These are phyloP conservation scores for Trichoderma citrinoviride DNA, from an alignment of 2,329 filamentous ascomycete species.

Conservation along the genomic window DNA sequence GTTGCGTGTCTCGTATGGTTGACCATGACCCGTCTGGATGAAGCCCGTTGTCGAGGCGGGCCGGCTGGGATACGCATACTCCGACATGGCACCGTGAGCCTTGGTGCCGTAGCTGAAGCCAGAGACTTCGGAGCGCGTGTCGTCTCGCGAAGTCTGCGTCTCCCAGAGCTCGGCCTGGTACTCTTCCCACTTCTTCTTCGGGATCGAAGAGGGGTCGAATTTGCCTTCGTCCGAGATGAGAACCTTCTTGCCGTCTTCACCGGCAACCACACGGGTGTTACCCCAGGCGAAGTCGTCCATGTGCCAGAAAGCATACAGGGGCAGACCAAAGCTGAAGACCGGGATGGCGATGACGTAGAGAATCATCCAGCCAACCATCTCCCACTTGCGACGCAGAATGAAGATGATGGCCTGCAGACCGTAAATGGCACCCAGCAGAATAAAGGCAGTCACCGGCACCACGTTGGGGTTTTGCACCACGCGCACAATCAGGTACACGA, in stretches of 20 bases:
- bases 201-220: conserved; percentile 89
- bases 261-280: conserved; percentile 95
- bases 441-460: conserved; percentile 81
- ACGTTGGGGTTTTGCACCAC: conserved; percentile 59
- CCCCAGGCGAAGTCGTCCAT: conserved; percentile 99
- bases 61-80: conserved; percentile 66
- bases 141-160: conserved; percentile 77
- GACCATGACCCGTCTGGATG: conserved; percentile 47
- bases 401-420: conserved; percentile 97
- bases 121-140: conserved; percentile 83
- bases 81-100: conserved; percentile 60
- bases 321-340: conserved; percentile 85
- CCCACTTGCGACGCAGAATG: conserved; percentile 94
- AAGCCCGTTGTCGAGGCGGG: conserved; percentile 55
- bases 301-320: conserved; percentile 96
- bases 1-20: conserved; percentile 49
- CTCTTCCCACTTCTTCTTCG: conserved; percentile 98
- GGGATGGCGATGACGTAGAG: conserved; percentile 90
- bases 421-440: conserved; percentile 92
- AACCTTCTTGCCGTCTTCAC: conserved; percentile 88
- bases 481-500: conserved; percentile 81
- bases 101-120: conserved; percentile 94
- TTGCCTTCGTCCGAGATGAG: conserved; percentile 96
- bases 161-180: conserved; percentile 99
- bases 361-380: conserved; percentile 99